phyloP scores from a whole-genome alignment of 1,284 basidiomycete genomes.

The Ganoderma boninense region DNA sequence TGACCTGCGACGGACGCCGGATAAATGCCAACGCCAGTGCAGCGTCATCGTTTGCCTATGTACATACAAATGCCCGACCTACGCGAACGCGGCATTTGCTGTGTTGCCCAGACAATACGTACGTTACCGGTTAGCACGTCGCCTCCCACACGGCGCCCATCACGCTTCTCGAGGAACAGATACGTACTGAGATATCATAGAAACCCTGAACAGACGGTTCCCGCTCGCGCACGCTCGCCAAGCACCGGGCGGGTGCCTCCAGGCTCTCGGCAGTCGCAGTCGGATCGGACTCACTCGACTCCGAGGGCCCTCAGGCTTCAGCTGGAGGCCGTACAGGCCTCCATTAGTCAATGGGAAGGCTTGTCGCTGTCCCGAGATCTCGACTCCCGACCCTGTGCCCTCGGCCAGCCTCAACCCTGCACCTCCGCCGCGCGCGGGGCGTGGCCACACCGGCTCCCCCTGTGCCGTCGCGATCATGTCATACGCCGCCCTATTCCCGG shows the following conservation, averaged over 20 bases:
- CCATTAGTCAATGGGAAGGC: background rate
- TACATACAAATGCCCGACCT: background rate
- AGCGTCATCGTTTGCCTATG: background rate
- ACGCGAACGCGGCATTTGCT: background rate
- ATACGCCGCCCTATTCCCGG: background rate
- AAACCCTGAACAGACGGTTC: background rate
- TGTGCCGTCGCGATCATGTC: too few relatives aligned
- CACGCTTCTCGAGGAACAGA: background rate
- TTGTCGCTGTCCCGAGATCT: background rate
- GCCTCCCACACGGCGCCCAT: background rate
- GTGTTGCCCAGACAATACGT: conserved; percentile 7
- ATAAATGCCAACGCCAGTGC: background rate
- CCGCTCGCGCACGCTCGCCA: too few relatives aligned
- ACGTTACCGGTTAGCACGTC: background rate
- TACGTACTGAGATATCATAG: background rate
- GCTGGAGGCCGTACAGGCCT: background rate
- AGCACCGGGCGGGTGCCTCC: background rate
- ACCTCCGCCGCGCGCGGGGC: background rate
- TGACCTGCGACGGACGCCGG: background rate
- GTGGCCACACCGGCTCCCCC: background rate
- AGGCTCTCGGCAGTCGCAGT: background rate
- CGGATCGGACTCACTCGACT: background rate
- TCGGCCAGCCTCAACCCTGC: background rate
- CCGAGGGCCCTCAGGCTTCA: background rate
- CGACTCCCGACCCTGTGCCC: background rate